Evolutionary conservation across 495 filamentous ascomycete species (phyloP), one percentile per base, ranked within the genome.

Genomic region (Trichoderma orchidacearum): DNA sequence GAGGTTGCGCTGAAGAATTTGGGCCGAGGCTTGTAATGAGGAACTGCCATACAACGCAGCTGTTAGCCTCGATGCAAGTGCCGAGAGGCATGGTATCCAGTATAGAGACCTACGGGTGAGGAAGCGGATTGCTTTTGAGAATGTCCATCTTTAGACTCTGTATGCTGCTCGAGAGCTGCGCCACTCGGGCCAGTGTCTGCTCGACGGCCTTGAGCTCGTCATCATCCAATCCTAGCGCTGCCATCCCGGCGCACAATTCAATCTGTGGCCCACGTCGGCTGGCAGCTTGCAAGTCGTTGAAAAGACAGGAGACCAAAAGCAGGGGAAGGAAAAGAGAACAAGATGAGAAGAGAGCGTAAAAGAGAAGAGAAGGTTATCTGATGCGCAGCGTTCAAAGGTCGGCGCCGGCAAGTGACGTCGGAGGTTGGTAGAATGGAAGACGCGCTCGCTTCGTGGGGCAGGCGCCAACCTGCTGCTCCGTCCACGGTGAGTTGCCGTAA

Each of bases 201-300:
- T 94, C 87, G 51, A 94, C 77, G 57, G 79, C 75, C 71, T 84
- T 85, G 53, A 88, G 75, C 59, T 92, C 85, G 17, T 85, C 82
- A 51, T 69, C 70, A 15, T 58, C 66, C 28, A 81, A 66, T 17
- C 66, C 64, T 21, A 80, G 62, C 18, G 76, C 70, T 23, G 74
- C 66, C 79, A 80, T 82, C 41, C n/a, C n/a, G n/a, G n/a, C n/a
- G n/a, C n/a, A n/a, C n/a, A n/a, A n/a, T n/a, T n/a, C n/a, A n/a
- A n/a, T n/a, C n/a, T n/a, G n/a, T n/a, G n/a, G n/a, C n/a, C n/a
- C n/a, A n/a, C n/a, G n/a, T n/a, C 18, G 23, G 6, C 1, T 48
- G 11, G 23, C 0, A 13, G 8, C 3, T 3, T 17, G 2, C 6
- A 12, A 13, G 8, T 48, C 7, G 6, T 18, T 18, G 8, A 9